These are phyloP conservation scores for Flaveria ramosissima DNA, from an alignment of 129 eudicot species.

Conservation along the genomic window DNA sequence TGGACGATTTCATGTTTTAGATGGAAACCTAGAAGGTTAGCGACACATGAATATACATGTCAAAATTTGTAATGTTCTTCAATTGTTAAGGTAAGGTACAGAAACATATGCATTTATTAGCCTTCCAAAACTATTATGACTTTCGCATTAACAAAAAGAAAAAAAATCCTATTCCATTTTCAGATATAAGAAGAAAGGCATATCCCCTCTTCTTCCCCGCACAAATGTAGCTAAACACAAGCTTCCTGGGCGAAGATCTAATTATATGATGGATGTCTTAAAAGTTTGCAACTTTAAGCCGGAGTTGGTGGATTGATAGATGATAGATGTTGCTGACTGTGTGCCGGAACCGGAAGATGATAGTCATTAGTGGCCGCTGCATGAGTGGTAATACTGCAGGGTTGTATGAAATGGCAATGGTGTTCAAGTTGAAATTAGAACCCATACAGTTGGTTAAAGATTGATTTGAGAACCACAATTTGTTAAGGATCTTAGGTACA, in stretches of 20 bases:
- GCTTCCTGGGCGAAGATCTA: not conserved
- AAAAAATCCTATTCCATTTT: not conserved
- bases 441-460: not conserved
- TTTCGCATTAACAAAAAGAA: not conserved
- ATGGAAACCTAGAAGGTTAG: not conserved
- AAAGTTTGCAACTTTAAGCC: not conserved
- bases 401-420: not conserved
- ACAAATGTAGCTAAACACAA: not conserved
- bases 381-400: not conserved
- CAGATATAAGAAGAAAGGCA: not conserved
- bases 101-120: conserved; percentile 13
- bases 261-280: not conserved
- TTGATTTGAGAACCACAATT: not conserved
- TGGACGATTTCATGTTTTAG: not conserved
- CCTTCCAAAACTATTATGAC: conserved; percentile 3
- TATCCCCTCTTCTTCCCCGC: not conserved
- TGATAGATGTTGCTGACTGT: not conserved
- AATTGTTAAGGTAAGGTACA: conserved; percentile 10
- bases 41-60: not conserved
- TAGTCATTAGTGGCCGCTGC: not conserved
- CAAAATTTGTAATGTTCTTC: conserved; percentile 17
- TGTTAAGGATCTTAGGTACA: not conserved
- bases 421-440: not conserved
- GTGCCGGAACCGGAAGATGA: not conserved
- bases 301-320: not conserved